Evolutionary conservation across 2,329 filamentous ascomycete genomes (phyloP).

Genomic region (Scedosporium dehoogii): DNA sequence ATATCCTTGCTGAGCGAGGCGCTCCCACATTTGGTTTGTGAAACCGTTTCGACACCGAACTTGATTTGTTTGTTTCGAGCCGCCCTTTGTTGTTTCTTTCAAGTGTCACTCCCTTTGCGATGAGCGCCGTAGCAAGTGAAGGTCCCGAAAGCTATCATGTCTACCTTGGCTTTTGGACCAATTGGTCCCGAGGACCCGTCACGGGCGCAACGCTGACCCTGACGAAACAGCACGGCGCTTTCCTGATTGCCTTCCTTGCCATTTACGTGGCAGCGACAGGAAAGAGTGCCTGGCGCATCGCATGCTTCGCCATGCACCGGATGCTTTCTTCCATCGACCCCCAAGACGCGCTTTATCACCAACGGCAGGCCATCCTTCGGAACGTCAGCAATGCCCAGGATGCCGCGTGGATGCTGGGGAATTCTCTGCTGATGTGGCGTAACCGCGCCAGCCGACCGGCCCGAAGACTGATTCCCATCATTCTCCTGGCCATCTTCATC

Average conservation of each 20-base stretch:
- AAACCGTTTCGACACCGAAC: too few species aligned
- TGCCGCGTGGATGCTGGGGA: conserved; percentile 6
- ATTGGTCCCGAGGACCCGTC: conserved; percentile 20
- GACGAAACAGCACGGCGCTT: conserved; percentile 15
- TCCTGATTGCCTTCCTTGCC: conserved; percentile 23
- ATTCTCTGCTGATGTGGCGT: conserved; percentile 11
- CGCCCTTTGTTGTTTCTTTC: not conserved
- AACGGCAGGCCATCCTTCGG: conserved; percentile 15
- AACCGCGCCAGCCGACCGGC: not conserved
- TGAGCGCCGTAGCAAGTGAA: not conserved
- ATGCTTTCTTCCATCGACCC: conserved; percentile 10
- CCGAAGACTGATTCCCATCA: conserved; percentile 6
- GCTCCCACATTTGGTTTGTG: too few species aligned
- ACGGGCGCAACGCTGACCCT: conserved; percentile 22
- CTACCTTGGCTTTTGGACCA: conserved; percentile 20
- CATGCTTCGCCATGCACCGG: conserved; percentile 13
- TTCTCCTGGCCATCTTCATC: not conserved
- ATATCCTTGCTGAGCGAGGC: too few species aligned
- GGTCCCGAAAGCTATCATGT: conserved; percentile 9
- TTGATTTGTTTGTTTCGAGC: too few species aligned
- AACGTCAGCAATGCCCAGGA: conserved; percentile 10
- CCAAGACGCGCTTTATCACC: conserved; percentile 17
- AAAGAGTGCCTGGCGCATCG: conserved; percentile 13
- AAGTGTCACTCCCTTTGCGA: not conserved
- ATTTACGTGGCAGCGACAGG: conserved; percentile 19